phyloP scores from a whole-genome alignment of 768 basidiomycete genomes.

The Suillus decipiens region DNA sequence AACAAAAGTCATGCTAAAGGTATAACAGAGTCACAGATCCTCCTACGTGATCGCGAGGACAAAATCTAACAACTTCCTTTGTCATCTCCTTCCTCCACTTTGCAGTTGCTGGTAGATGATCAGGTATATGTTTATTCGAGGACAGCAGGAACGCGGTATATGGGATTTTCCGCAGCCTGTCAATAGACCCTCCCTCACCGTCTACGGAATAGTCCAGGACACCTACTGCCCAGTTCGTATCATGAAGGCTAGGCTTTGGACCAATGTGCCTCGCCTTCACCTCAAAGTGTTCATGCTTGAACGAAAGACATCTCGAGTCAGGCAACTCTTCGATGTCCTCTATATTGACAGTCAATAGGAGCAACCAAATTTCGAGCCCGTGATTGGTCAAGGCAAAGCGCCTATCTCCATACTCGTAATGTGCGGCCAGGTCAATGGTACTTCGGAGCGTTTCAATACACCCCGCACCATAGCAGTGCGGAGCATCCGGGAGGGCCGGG shows the following conservation, averaged over 20 bases:
- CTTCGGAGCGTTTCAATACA: no score
- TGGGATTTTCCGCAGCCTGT: not conserved
- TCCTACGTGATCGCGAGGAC: not conserved
- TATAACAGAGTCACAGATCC: not conserved
- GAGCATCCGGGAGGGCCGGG: no score
- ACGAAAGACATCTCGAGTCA: no score
- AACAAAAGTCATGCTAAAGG: not conserved
- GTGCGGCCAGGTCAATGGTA: no score
- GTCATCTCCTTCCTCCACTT: conserved; percentile 12
- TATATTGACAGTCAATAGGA: no score
- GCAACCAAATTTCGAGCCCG: no score
- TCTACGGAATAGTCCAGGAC: conserved; percentile 8
- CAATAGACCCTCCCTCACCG: not conserved
- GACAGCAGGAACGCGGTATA: conserved; percentile 10
- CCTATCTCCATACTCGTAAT: no score
- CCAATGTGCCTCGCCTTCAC: no score
- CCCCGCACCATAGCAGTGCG: no score
- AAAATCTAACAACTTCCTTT: not conserved
- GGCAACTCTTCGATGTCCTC: no score
- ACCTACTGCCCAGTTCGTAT: conserved; percentile 1
- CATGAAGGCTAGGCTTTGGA: not conserved
- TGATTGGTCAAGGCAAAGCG: no score
- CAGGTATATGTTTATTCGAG: not conserved
- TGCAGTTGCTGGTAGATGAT: not conserved
- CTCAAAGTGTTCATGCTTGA: no score